Percentiles rank a stretch among this genome's conserved stretches.
Evolutionary conservation across 306 rosid species (phyloP).

Genomic region (Fragaria iinumae): DNA sequence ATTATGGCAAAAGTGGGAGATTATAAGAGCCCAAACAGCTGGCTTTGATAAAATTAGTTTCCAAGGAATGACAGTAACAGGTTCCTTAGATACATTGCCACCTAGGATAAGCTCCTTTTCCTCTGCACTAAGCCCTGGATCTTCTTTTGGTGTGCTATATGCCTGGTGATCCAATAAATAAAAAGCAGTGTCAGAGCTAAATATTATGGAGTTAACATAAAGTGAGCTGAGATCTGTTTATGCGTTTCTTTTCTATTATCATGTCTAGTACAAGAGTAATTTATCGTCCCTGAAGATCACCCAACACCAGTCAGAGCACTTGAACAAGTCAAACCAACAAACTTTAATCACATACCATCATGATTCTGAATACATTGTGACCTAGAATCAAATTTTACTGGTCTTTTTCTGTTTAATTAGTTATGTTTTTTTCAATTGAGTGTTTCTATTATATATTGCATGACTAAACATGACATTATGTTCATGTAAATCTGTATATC

Average conservation of each 20-base stretch:
- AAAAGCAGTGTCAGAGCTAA: slow-evolving; percentile 10
- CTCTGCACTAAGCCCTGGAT: slow-evolving; percentile 58
- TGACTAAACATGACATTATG: slow-evolving; percentile 1
- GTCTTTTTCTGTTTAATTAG: neutral
- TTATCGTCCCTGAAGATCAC: neutral
- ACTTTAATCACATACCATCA: slow-evolving; percentile 1
- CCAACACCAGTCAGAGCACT: neutral
- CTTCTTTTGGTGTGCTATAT: slow-evolving; percentile 86
- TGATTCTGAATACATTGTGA: neutral
- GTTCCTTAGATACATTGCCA: slow-evolving; percentile 68
- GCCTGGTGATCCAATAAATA: slow-evolving; percentile 51
- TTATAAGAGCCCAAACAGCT: slow-evolving; percentile 97
- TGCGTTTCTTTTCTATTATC: neutral
- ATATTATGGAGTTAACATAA: slow-evolving; percentile 8
- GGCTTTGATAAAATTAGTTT: slow-evolving; percentile 83
- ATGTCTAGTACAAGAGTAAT: neutral
- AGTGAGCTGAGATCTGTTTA: slow-evolving; percentile 12
- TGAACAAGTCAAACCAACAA: neutral
- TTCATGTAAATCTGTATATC: neutral
- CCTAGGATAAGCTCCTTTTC: slow-evolving; percentile 70
- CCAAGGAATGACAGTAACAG: slow-evolving; percentile 87
- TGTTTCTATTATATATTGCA: neutral
- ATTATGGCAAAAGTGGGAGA: slow-evolving; percentile 91
- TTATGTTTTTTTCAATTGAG: neutral
- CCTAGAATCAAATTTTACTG: neutral